These are phyloP conservation scores for Boletellus dicymbophilus DNA, from an alignment of 1,284 basidiomycete genomes.

Conservation along the genomic window DNA sequence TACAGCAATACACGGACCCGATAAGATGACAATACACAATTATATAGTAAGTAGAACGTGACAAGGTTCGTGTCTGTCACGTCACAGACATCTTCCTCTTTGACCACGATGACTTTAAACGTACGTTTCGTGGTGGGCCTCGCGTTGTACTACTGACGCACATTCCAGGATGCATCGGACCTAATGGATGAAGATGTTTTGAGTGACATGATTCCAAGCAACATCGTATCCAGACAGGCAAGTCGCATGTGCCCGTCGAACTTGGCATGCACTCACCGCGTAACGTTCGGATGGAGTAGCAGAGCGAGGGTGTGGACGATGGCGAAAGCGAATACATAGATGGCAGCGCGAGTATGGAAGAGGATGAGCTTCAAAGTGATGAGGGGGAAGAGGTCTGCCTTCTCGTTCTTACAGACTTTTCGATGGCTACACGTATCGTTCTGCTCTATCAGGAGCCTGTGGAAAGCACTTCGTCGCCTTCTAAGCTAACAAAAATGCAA, in stretches of 20 bases:
- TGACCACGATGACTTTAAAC: constrained; percentile 13
- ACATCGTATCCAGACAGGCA: constrained; percentile 81
- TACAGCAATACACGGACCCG: too few relatives aligned
- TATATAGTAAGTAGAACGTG: too few relatives aligned
- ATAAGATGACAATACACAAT: too few relatives aligned
- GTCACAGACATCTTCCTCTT: neutral
- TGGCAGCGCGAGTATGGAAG: constrained; percentile 48
- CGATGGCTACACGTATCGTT: constrained; percentile 2
- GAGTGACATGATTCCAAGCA: constrained; percentile 80
- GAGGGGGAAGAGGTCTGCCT: constrained; percentile 44
- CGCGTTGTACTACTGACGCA: neutral
- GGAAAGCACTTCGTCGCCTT: constrained; percentile 38
- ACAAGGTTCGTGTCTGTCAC: neutral
- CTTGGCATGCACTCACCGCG: constrained; percentile 12
- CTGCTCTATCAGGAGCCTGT: constrained; percentile 26
- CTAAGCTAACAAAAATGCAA: constrained; percentile 40
- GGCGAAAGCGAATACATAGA: constrained; percentile 67
- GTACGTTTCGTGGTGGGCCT: constrained; percentile 14
- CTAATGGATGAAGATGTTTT: constrained; percentile 73
- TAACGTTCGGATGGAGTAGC: constrained; percentile 37
- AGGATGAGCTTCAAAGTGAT: constrained; percentile 68
- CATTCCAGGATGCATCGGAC: constrained; percentile 13
- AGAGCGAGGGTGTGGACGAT: constrained; percentile 64
- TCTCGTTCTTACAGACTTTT: constrained; percentile 6
- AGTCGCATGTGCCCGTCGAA: constrained; percentile 13